Conservation (phyloP, 2,329 filamentous ascomycete genomes). For the Cladosporium sp. region DNA sequence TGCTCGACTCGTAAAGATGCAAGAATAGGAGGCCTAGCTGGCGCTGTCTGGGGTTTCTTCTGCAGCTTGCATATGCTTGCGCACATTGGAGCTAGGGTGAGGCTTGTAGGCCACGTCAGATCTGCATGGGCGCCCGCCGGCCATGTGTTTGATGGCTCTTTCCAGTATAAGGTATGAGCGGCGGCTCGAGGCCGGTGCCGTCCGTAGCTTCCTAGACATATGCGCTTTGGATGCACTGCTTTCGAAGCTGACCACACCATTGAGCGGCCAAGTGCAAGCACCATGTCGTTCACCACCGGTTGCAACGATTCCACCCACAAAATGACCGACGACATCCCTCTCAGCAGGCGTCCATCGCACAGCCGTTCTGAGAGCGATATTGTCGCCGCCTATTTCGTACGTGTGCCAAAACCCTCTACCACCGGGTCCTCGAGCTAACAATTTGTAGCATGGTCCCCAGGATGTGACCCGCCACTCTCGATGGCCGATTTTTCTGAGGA, state of each 20-base stretch:
- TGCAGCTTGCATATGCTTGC: neutral
- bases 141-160: neutral
- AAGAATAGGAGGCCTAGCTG: no score
- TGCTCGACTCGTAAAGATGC: neutral
- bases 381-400: neutral
- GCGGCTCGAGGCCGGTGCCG: neutral
- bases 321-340: neutral
- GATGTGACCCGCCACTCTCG: conserved; percentile 71
- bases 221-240: neutral
- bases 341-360: neutral
- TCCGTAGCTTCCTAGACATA: neutral
- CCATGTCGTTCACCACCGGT: neutral
- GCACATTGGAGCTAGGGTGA: neutral
- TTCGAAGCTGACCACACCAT: neutral
- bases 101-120: neutral
- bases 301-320: neutral
- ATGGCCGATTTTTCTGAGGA: conserved; percentile 69
- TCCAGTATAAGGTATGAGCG: neutral
- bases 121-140: neutral
- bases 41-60: neutral
- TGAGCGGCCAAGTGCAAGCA: neutral
- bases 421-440: neutral
- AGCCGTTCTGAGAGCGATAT: neutral
- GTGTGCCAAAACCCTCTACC: neutral
- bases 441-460: conserved; percentile 51